These are phyloP conservation scores for Taphrina deformans DNA, from an alignment of 1,139 yeast species.

Conservation along the genomic window DNA sequence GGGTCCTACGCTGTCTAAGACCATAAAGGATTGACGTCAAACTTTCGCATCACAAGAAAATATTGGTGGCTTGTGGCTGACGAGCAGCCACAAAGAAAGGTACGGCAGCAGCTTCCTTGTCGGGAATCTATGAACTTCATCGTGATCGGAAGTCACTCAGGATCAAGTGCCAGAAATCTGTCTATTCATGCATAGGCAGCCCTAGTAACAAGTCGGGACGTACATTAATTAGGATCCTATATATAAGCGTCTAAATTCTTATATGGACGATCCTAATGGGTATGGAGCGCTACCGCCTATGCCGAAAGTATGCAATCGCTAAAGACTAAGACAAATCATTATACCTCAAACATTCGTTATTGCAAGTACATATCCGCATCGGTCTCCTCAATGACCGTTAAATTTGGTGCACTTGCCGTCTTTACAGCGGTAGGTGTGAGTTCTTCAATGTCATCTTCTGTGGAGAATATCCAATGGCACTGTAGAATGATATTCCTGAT, in stretches of 20 bases:
- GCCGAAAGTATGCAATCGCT: background rate
- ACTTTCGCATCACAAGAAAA: background rate
- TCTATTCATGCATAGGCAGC: too few relatives aligned
- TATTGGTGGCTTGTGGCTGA: constrained; percentile 12
- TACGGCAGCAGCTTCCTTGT: too few relatives aligned
- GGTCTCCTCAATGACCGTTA: background rate
- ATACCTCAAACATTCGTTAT: background rate
- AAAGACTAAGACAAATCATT: background rate
- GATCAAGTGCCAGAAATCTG: too few relatives aligned
- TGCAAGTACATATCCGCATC: background rate
- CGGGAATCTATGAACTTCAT: too few relatives aligned
- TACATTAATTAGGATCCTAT: too few relatives aligned
- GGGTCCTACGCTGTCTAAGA: too few relatives aligned
- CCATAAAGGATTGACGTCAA: too few relatives aligned
- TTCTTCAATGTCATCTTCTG: constrained; percentile 8
- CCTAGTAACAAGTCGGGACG: too few relatives aligned
- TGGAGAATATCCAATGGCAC: constrained; percentile 31
- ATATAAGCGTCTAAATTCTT: background rate
- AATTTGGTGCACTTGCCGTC: background rate
- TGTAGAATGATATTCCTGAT: constrained; percentile 31
- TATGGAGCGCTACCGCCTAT: background rate
- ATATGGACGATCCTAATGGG: background rate
- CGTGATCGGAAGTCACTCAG: too few relatives aligned
- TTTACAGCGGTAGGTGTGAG: background rate
- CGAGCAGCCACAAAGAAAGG: background rate